phyloP scores from a whole-genome alignment of 257 asterid genomes.

The Gentiana macrophylla region DNA sequence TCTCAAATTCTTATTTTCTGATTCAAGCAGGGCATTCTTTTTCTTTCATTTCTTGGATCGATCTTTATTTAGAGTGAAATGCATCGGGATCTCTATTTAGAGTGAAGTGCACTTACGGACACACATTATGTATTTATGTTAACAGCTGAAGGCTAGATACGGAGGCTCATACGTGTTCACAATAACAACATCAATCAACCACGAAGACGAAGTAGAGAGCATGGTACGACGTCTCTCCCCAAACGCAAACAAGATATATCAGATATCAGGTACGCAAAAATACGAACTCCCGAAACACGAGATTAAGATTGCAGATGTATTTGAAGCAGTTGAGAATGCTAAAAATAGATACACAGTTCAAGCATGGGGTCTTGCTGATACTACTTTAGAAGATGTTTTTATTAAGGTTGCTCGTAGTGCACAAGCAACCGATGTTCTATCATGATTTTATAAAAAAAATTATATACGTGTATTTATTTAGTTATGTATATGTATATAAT shows the following conservation, averaged over 20 bases:
- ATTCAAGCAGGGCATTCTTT: too few relatives aligned
- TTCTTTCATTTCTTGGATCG: too few relatives aligned
- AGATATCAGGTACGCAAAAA: slow-evolving; percentile 86
- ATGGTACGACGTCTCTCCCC: slow-evolving; percentile 50
- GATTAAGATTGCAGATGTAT: slow-evolving; percentile 69
- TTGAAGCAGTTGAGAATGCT: slow-evolving; percentile 73
- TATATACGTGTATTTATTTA: too few relatives aligned
- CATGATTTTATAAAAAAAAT: slow-evolving; percentile 16
- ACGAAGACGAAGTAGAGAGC: slow-evolving; percentile 65
- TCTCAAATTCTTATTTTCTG: background rate
- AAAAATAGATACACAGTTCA: slow-evolving; percentile 70
- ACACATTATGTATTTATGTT: slow-evolving; percentile 4
- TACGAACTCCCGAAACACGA: slow-evolving; percentile 88
- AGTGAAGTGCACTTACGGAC: background rate
- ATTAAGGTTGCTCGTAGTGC: slow-evolving; percentile 88
- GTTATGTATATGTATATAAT: too few relatives aligned
- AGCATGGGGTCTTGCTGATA: slow-evolving; percentile 95
- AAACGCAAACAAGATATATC: slow-evolving; percentile 70
- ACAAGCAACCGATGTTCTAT: slow-evolving; percentile 47
- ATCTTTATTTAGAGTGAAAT: too few relatives aligned
- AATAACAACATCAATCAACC: slow-evolving; percentile 66
- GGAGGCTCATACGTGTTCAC: slow-evolving; percentile 92
- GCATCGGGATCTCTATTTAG: background rate
- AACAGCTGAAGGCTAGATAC: slow-evolving; percentile 83
- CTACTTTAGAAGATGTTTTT: slow-evolving; percentile 89